phyloP scores from a whole-genome alignment of 2,329 filamentous ascomycete genomes.

The Microdochium trichocladiopsis region DNA sequence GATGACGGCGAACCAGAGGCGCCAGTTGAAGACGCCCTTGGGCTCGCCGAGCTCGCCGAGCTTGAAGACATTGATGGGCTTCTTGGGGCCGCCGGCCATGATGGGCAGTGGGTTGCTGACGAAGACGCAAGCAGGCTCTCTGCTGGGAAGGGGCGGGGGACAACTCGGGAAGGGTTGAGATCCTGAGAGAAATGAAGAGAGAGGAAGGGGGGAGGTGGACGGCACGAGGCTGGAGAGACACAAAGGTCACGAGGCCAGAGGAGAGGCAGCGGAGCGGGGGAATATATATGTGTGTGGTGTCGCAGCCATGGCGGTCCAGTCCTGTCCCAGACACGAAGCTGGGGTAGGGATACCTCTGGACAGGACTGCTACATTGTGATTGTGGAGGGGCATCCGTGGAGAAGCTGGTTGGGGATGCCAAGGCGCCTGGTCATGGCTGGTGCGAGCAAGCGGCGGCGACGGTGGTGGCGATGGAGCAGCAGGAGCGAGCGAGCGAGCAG shows the following conservation, averaged over 20 bases:
- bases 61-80: constrained; percentile 56
- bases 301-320: too few relatives aligned
- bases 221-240: not conserved
- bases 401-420: not conserved
- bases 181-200: too few relatives aligned
- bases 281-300: not conserved
- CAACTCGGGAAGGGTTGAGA: too few relatives aligned
- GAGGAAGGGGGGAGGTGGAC: not conserved
- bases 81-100: constrained; percentile 46
- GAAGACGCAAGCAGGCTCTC: not conserved
- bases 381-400: too few relatives aligned
- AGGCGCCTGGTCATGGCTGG: not conserved
- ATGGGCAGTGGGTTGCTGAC: constrained; percentile 5
- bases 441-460: not conserved
- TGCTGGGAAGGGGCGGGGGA: too few relatives aligned
- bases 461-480: too few relatives aligned
- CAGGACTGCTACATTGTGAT: too few relatives aligned
- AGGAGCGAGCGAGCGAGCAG: too few relatives aligned
- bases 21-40: constrained; percentile 67
- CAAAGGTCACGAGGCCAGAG: not conserved
- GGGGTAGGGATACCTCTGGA: too few relatives aligned
- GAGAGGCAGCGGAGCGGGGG: not conserved
- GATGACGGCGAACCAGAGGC: constrained; percentile 69
- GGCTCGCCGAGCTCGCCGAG: constrained; percentile 59
- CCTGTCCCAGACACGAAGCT: too few relatives aligned